Percentiles rank a stretch among this genome's conserved stretches.
Evolutionary conservation across 1,284 basidiomycete genomes (phyloP).

Genomic region (Ustilago curta): DNA sequence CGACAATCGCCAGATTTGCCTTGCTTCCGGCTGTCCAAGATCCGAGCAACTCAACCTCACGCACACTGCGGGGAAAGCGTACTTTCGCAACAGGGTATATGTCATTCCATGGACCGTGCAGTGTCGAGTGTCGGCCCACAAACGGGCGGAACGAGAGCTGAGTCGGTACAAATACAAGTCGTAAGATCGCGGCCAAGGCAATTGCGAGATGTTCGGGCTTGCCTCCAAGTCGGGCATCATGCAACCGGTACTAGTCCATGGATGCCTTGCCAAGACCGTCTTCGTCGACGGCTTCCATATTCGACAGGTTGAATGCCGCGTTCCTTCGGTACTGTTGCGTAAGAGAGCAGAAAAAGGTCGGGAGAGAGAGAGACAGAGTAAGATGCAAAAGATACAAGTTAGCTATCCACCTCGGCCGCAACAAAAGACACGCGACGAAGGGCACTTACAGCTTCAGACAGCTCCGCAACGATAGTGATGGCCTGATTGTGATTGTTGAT

Average conservation of each 20-base stretch:
- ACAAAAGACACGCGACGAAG: background rate
- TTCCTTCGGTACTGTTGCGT: constrained; percentile 60
- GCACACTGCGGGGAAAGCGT: background rate
- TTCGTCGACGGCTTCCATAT: constrained; percentile 54
- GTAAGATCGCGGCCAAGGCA: background rate
- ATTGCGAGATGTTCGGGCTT: background rate
- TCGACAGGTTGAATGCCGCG: constrained; percentile 64
- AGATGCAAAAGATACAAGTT: too few species aligned
- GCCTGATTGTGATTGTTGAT: constrained; percentile 67
- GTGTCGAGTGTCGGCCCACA: background rate
- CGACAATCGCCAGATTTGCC: too few species aligned
- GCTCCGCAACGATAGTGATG: constrained; percentile 63
- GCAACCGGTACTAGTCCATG: constrained; percentile 1
- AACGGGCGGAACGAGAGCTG: background rate
- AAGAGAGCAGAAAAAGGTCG: background rate
- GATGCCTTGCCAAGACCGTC: constrained; percentile 23
- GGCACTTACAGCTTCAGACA: constrained; percentile 65
- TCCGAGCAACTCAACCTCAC: background rate
- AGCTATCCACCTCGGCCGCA: too few species aligned
- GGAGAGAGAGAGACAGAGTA: too few species aligned
- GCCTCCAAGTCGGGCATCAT: background rate
- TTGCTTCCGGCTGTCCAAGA: too few species aligned
- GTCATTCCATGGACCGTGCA: background rate
- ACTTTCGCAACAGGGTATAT: constrained; percentile 4
- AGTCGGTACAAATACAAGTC: constrained; percentile 9